phyloP scores from a whole-genome alignment of 768 basidiomycete species.

The Tricholoma terreum region DNA sequence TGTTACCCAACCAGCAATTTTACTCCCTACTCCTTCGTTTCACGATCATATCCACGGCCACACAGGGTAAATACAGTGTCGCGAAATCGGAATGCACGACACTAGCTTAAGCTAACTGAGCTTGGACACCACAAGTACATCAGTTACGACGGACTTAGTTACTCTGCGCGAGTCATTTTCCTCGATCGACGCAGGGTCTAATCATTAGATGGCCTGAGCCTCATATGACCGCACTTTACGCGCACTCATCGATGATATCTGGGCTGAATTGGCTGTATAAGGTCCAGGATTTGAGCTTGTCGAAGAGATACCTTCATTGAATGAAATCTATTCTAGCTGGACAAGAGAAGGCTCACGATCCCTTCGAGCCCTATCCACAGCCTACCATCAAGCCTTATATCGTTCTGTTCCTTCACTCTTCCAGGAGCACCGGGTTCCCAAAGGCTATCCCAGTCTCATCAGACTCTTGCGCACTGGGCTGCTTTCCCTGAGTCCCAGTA shows the following conservation, averaged over 20 bases:
- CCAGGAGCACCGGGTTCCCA: conserved; percentile 47
- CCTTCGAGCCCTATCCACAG: conserved; percentile 28
- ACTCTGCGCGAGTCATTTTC: too few relatives aligned
- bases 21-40: too few relatives aligned
- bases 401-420: conserved; percentile 43
- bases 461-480: conserved; percentile 30
- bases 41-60: too few relatives aligned
- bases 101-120: too few relatives aligned
- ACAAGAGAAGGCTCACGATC: conserved; percentile 24
- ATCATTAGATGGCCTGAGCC: too few relatives aligned
- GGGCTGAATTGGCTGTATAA: conserved; percentile 12
- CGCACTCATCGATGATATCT: conserved; percentile 28
- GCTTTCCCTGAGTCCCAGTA: conserved; percentile 29
- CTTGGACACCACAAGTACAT: too few relatives aligned
- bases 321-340: conserved; percentile 41
- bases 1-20: too few relatives aligned
- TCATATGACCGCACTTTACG: conserved; percentile 32
- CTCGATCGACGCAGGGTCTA: too few relatives aligned
- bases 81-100: too few relatives aligned
- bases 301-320: conserved; percentile 30
- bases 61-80: too few relatives aligned
- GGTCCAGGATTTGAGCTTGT: conserved; percentile 23
- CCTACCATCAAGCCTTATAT: conserved; percentile 14
- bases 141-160: too few relatives aligned
- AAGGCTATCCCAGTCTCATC: conserved; percentile 38